A percentile compares a stretch with the other conserved stretches of the same genome.
Evolutionary conservation across 2,329 filamentous ascomycete genomes (phyloP).

Genomic region (Trichoderma afroharzianum): DNA sequence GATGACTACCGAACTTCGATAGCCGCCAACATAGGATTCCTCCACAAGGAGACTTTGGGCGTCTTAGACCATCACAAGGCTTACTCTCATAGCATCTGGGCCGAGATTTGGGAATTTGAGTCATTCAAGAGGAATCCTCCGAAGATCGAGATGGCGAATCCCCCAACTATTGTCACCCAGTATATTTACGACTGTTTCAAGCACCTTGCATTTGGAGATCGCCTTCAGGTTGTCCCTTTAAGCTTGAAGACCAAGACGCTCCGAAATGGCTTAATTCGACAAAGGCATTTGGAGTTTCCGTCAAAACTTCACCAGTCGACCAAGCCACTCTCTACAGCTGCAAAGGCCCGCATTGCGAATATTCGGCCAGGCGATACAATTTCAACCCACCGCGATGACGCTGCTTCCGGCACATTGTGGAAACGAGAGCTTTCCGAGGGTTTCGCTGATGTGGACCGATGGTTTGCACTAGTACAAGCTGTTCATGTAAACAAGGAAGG

Average conservation of each 20-base stretch:
- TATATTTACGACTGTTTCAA: conserved; percentile 64
- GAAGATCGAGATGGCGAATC: neutral
- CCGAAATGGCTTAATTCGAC: conserved; percentile 27
- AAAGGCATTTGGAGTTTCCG: conserved; percentile 29
- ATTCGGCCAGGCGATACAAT: conserved; percentile 48
- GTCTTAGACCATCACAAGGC: conserved; percentile 36
- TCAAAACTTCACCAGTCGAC: conserved; percentile 22
- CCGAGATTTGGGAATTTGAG: conserved; percentile 42
- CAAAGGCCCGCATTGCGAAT: conserved; percentile 25
- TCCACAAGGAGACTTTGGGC: conserved; percentile 61
- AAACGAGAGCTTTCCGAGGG: conserved; percentile 43
- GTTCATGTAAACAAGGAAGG: conserved; percentile 40
- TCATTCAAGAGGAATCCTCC: conserved; percentile 28
- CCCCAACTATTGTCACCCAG: conserved; percentile 64
- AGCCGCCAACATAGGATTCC: conserved; percentile 56
- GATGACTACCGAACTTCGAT: conserved; percentile 63
- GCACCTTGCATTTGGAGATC: conserved; percentile 55
- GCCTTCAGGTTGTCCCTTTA: conserved; percentile 41
- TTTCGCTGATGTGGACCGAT: conserved; percentile 47
- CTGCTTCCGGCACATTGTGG: conserved; percentile 54
- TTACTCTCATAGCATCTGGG: conserved; percentile 48
- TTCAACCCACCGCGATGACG: conserved; percentile 43
- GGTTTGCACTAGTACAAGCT: conserved; percentile 68
- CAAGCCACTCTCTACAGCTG: conserved; percentile 23
- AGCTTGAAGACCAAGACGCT: conserved; percentile 27